Evolutionary conservation across 1,284 basidiomycete genomes (phyloP).

Genomic region (Meira nashicola): DNA sequence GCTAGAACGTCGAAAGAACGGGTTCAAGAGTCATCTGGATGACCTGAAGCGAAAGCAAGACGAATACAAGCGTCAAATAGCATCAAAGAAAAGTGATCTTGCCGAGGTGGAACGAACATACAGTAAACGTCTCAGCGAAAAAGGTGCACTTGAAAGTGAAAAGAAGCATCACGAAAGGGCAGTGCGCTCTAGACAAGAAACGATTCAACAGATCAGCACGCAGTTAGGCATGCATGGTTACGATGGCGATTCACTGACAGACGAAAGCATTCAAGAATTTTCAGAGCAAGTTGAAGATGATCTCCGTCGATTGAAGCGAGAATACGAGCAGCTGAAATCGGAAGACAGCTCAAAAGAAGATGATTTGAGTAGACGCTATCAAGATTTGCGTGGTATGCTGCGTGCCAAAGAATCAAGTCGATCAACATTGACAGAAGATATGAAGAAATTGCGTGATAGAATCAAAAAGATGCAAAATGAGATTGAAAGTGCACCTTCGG

Average conservation of each 20-base stretch:
- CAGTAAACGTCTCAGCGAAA: conserved; percentile 30
- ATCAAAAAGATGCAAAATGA: conserved; percentile 36
- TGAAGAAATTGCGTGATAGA: conserved; percentile 26
- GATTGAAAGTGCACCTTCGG: conserved; percentile 24
- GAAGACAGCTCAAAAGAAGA: conserved; percentile 21
- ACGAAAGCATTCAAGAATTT: conserved; percentile 68
- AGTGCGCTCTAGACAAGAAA: conserved; percentile 67
- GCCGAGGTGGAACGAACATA: conserved; percentile 22
- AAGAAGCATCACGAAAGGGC: conserved; percentile 61
- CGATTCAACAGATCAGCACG: conserved; percentile 68
- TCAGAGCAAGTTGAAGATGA: conserved; percentile 48
- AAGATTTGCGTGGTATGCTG: conserved; percentile 29
- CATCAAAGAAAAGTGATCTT: conserved; percentile 61
- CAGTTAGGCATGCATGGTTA: conserved; percentile 72
- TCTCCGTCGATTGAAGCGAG: conserved; percentile 25
- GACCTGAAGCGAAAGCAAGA: conserved; percentile 59
- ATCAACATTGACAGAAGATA: conserved; percentile 24
- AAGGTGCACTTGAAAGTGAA: conserved; percentile 49
- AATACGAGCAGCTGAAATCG: conserved; percentile 18
- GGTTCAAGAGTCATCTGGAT: conserved; percentile 67
- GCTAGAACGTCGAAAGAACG: conserved; percentile 64
- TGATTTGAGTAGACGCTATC: conserved; percentile 25
- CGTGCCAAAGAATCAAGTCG: conserved; percentile 26
- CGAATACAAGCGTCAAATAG: conserved; percentile 58
- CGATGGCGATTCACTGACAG: conserved; percentile 63